Base-by-base conservation (phyloP, 225 moss, liverwort and hornwort genomes). In the Bryoerythrophyllum caledonicum region DNA sequence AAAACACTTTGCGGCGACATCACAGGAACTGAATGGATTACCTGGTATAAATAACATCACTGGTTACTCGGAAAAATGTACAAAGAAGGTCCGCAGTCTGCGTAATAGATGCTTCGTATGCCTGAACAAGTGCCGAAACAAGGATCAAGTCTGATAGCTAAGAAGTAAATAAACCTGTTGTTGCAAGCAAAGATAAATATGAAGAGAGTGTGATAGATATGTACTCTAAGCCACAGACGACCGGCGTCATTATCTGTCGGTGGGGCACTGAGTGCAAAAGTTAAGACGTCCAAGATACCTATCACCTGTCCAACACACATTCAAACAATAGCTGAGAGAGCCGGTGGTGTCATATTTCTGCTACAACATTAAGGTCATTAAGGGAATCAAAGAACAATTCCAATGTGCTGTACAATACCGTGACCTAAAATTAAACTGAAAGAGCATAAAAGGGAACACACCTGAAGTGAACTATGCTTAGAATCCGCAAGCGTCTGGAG, bases 191-290 rank as follows among this genome's bases (percentile, higher is more conserved):
- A 67, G 46, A 34, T 14, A 68, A 19, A 8, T 57, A 57, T 34
- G 20, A 72, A 67, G 67, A 56, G 24, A 41, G 60, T 72, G 60
- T 61, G 27, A 26, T 37, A 76, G 65, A 63, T 26, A 77, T 32
- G 76, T 70, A 94, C 97, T 83, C 91, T 94, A 43, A 97, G 86
- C 97, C 97, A 97, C 79, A 87, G 79, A 56, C 94, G 94, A 74
- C 91, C 91, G 28, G 84, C 67, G 59, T 97, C 97, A 76, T 85
- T 91, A 35, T 97, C 94, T 62, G 86, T 78, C 65, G 94, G 88
- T 64, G 90, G 87, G 68, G 82, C 86, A 74, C 87, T 90, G 68
- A 97, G 70, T 26, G 92, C 91, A 68, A 70, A 77, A 15, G 83
- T 89, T 67, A 93, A 89, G 52, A 94, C 83, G 77, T 97, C 97